Evolutionary conservation across 139 green algal species (phyloP).

Genomic region (Ostreobium quekettii): DNA sequence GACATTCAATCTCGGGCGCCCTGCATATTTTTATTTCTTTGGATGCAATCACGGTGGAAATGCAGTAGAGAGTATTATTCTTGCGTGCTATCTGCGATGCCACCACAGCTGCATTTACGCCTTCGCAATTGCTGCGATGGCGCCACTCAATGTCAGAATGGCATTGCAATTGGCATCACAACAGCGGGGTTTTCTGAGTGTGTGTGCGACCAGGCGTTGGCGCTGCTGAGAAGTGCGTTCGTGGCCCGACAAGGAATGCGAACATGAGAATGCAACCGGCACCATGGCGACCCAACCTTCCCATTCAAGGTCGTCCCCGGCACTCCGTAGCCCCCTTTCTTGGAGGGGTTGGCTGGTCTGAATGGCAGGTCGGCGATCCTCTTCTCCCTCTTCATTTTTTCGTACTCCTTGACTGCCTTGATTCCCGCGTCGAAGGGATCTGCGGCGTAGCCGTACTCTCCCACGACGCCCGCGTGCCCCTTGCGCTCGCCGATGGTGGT

Average conservation of each 20-base stretch:
- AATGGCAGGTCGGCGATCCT: conserved; percentile 41
- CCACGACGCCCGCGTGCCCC: conserved; percentile 24
- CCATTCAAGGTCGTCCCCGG: conserved; percentile 23
- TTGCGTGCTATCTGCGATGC: too few relatives aligned
- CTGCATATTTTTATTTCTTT: too few relatives aligned
- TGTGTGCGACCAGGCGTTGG: neutral
- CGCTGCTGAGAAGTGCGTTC: neutral
- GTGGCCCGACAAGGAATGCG: too few relatives aligned
- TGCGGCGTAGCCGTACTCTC: conserved; percentile 32
- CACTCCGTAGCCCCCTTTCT: conserved; percentile 24
- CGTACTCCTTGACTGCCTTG: neutral
- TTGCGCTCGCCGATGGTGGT: conserved; percentile 33
- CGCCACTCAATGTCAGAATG: too few relatives aligned
- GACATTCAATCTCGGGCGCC: too few relatives aligned
- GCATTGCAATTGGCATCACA: neutral
- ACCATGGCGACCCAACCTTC: neutral
- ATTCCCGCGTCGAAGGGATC: conserved; percentile 20
- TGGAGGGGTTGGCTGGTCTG: conserved; percentile 37
- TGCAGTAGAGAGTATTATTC: too few relatives aligned
- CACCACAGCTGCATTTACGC: too few relatives aligned
- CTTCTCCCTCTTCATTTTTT: conserved; percentile 19
- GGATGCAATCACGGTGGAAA: too few relatives aligned
- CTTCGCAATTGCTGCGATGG: neutral
- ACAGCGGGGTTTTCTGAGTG: neutral
- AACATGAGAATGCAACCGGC: too few relatives aligned